phyloP scores from a whole-genome alignment of 805 yeast genomes.

The Saturnispora gosingensis region DNA sequence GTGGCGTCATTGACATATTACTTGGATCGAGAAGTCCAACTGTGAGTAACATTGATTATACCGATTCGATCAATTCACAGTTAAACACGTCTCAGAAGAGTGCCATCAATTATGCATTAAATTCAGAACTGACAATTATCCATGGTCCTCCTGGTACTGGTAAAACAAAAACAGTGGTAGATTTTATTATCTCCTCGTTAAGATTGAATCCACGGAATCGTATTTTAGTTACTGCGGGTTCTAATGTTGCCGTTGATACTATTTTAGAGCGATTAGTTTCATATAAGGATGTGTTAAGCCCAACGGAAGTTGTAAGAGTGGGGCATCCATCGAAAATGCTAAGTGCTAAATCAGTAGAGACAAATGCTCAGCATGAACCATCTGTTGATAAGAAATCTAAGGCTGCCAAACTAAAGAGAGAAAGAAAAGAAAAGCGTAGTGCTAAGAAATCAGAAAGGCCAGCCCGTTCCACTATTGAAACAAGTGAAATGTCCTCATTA shows the following conservation, averaged over 20 bases:
- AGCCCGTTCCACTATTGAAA: not conserved
- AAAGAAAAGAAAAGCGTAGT: not conserved
- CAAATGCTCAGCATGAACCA: not conserved
- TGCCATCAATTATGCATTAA: slow-evolving; percentile 64
- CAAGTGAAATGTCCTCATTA: not conserved
- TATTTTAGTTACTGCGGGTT: slow-evolving; percentile 86
- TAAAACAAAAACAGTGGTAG: slow-evolving; percentile 77
- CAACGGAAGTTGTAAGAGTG: slow-evolving; percentile 52
- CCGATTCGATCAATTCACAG: slow-evolving; percentile 30
- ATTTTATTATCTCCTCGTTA: slow-evolving; percentile 65
- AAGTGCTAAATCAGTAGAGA: not conserved
- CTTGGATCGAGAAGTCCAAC: slow-evolving; percentile 34
- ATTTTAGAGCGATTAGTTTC: slow-evolving; percentile 62
- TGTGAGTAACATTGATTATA: not conserved
- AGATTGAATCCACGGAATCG: slow-evolving; percentile 26
- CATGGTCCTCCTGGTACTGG: slow-evolving; percentile 87
- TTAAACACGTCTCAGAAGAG: slow-evolving; percentile 62
- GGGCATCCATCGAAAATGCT: slow-evolving; percentile 92
- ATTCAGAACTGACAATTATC: slow-evolving; percentile 44
- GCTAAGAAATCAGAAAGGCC: not conserved
- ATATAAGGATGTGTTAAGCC: slow-evolving; percentile 25
- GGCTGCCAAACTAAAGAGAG: slow-evolving; percentile 4
- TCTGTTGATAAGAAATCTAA: not conserved
- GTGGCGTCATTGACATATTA: slow-evolving; percentile 34
- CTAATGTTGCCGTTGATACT: slow-evolving; percentile 88